Conservation (phyloP, 1,284 basidiomycete genomes). For the Boletus smithii region DNA sequence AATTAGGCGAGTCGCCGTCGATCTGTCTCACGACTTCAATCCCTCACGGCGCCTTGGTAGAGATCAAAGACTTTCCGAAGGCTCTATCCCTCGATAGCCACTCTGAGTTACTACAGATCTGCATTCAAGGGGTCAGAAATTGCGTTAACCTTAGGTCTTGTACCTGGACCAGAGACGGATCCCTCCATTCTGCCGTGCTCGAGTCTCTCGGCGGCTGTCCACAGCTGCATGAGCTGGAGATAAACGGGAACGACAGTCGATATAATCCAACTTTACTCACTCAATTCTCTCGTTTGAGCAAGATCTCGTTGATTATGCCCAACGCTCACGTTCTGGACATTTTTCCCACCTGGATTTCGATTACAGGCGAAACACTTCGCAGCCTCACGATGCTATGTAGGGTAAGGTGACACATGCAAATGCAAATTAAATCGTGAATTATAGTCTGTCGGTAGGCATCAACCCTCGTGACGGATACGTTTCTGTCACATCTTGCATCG, state of each 20-base stretch:
- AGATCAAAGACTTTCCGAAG: slow-evolving; percentile 66
- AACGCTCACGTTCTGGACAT: slow-evolving; percentile 48
- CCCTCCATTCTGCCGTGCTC: slow-evolving; percentile 56
- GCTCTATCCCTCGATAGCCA: slow-evolving; percentile 33
- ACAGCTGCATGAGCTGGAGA: slow-evolving; percentile 53
- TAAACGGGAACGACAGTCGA: slow-evolving; percentile 60
- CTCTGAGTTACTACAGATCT: slow-evolving; percentile 38
- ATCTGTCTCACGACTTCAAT: background rate
- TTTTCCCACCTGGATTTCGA: slow-evolving; percentile 49
- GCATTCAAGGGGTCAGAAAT: slow-evolving; percentile 52
- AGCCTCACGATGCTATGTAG: slow-evolving; percentile 66
- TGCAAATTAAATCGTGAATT: background rate
- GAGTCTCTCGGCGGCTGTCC: slow-evolving; percentile 43
- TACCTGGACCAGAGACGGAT: slow-evolving; percentile 74
- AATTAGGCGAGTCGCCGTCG: slow-evolving; percentile 45
- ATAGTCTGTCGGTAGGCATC: slow-evolving; percentile 42
- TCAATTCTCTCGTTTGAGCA: slow-evolving; percentile 45
- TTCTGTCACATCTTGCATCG: slow-evolving; percentile 48
- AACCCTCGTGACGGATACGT: slow-evolving; percentile 50
- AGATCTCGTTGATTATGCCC: slow-evolving; percentile 70
- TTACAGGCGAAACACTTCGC: slow-evolving; percentile 43
- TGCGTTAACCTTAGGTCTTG: slow-evolving; percentile 58
- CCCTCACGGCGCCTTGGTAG: slow-evolving; percentile 34
- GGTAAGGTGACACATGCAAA: slow-evolving; percentile 36
- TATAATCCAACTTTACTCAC: slow-evolving; percentile 48